Evolutionary conservation across 345 rosid species (phyloP), one percentile per base, ranked within the genome.

Genomic region (Pugionium dolabratum): DNA sequence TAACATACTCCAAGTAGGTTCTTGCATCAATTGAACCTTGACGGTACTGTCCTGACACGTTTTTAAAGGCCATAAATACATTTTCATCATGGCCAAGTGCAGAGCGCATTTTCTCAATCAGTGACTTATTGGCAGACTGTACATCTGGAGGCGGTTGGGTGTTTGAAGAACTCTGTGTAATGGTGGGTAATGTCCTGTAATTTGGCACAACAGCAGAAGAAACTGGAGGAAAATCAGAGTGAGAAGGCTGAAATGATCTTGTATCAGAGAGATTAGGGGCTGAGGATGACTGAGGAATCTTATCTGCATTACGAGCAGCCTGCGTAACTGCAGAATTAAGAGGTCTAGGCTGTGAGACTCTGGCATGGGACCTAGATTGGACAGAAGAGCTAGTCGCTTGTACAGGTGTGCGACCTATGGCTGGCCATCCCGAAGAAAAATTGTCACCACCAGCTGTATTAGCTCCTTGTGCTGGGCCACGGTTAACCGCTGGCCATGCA

Each of bases 221-320:
- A 75, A 91, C 89, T 1, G 96, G 96, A 50, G 96, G 98, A 62
- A 95, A 91, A 69, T 84, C 94, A 2, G 80, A 75, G 65, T 36
- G 29, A 42, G 83, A 74, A 18, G 86, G 64, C 41, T 28, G 44
- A 44, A 69, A 35, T 29, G 74, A 57, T 75, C 75, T 63, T 56
- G 71, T 29, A 62, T 70, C 87, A 34, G 80, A 74, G 68, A 94
- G 86, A 76, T 78, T 81, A 57, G 95, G 90, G 40, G 88, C 84
- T 57, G 92, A 94, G 46, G 84, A 77, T 62, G 89, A 85, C 55
- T 84, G 90, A 70, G 72, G 77, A 34, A 85, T 84, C 81, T 79
- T 74, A 63, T 69, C 68, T 18, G 60, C 63, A 62, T 58, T 80
- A 59, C 69, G 79, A 8, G 70, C 49, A 67, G 47, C 80, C 60